A percentile compares a stretch with the other conserved stretches of the same genome.
Evolutionary conservation across 2,329 filamentous ascomycete genomes (phyloP).

Genomic region (Cladorrhinum sp.): DNA sequence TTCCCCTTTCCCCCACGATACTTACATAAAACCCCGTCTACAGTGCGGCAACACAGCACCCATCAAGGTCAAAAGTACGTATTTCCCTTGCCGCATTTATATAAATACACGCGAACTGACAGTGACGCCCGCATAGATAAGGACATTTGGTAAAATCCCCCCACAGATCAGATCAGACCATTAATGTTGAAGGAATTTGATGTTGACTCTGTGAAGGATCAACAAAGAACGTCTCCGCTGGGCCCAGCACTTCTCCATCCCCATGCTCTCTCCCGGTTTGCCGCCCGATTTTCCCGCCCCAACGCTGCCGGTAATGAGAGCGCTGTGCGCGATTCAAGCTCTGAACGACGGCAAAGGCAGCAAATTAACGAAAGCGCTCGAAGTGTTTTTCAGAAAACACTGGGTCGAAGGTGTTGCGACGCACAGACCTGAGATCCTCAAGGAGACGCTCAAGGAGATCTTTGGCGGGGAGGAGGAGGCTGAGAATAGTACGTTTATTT

Average conservation of each 20-base stretch:
- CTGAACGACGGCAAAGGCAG: slow-evolving; percentile 15
- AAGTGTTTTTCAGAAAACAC: slow-evolving; percentile 33
- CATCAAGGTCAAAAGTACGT: slow-evolving; percentile 37
- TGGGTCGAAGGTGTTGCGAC: slow-evolving; percentile 33
- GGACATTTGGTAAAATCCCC: not conserved
- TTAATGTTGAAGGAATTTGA: too few species aligned
- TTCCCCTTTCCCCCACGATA: not conserved
- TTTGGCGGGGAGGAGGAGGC: slow-evolving; percentile 28
- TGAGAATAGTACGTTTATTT: slow-evolving; percentile 24
- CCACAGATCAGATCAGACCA: not conserved
- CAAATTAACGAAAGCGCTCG: slow-evolving; percentile 31
- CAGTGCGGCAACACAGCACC: slow-evolving; percentile 37
- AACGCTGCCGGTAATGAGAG: slow-evolving; percentile 37
- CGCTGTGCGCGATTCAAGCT: slow-evolving; percentile 31
- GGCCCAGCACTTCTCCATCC: slow-evolving; percentile 35
- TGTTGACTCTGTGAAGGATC: too few species aligned
- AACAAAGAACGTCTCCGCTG: slow-evolving; percentile 34
- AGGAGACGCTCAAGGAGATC: slow-evolving; percentile 27
- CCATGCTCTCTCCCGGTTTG: slow-evolving; percentile 29
- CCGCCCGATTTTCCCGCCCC: slow-evolving; percentile 37
- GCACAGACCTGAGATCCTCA: slow-evolving; percentile 30
- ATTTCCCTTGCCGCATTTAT: not conserved
- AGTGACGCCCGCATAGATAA: not conserved
- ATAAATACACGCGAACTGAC: too few species aligned
- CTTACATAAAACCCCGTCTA: too few species aligned